These are phyloP conservation scores for Candida dubliniensis DNA, from an alignment of 1,139 yeast species.

Conservation along the genomic window DNA sequence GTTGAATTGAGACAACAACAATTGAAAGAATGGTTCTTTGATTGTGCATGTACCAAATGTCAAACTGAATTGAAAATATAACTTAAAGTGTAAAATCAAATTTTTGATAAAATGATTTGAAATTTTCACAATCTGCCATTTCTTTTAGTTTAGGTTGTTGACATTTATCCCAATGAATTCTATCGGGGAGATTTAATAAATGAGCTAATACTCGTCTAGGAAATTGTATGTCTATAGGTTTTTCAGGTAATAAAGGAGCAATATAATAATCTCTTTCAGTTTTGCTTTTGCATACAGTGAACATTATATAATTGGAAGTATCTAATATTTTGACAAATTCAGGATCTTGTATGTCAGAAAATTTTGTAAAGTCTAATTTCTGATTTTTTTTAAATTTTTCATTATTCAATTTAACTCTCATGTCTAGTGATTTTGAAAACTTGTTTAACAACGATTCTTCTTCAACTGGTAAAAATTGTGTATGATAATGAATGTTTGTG, in stretches of 20 bases:
- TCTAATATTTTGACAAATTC: conserved; percentile 28
- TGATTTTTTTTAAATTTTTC: conserved; percentile 47
- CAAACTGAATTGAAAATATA: conserved; percentile 6
- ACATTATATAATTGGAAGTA: conserved; percentile 39
- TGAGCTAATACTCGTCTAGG: conserved; percentile 75
- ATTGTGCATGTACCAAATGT: conserved; percentile 57
- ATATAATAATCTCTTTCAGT: conserved; percentile 20
- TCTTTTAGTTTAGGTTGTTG: conserved; percentile 60
- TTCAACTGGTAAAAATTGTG: conserved; percentile 63
- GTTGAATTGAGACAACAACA: conserved; percentile 43
- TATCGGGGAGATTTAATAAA: conserved; percentile 55
- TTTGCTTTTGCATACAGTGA: conserved; percentile 28
- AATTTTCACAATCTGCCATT: conserved; percentile 56
- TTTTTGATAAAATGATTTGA: conserved; percentile 49
- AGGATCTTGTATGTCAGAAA: conserved; percentile 22
- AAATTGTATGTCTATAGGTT: conserved; percentile 65
- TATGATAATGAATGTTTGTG: conserved; percentile 62
- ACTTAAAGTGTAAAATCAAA: conserved; percentile 40
- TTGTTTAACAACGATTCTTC: conserved; percentile 35
- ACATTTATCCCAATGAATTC: conserved; percentile 76
- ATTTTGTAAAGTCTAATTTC: conserved; percentile 39
- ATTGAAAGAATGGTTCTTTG: conserved; percentile 61
- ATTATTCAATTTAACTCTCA: conserved; percentile 49
- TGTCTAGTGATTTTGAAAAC: conserved; percentile 35
- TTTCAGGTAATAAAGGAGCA: conserved; percentile 25